These are phyloP conservation scores for Neurospora sp. DNA, from an alignment of 495 filamentous ascomycete genomes.

Conservation along the genomic window DNA sequence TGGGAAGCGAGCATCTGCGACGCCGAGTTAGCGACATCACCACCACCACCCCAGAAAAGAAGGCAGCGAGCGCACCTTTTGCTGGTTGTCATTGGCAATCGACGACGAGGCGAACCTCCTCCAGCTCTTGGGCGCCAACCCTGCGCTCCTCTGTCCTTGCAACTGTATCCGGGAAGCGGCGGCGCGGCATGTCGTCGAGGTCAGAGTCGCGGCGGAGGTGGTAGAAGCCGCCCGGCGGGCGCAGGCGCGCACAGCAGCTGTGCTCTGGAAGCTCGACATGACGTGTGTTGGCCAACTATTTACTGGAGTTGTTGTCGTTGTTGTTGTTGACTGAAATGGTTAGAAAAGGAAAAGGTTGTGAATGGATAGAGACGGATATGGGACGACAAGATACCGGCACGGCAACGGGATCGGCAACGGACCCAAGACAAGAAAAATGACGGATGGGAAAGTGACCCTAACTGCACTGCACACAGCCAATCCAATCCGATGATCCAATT, in stretches of 20 bases:
- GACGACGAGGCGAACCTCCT: slow-evolving; percentile 36
- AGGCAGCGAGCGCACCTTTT: slow-evolving; percentile 38
- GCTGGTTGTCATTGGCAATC: slow-evolving; percentile 50
- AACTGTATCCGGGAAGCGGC: slow-evolving; percentile 1
- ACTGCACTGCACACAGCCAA: background rate
- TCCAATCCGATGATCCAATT: background rate
- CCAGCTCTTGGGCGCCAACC: background rate
- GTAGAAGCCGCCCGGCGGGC: slow-evolving; percentile 7
- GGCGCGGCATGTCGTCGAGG: slow-evolving; percentile 1
- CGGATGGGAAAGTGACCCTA: background rate
- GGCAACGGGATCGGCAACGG: background rate
- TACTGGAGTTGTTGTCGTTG: background rate
- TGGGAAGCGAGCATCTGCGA: slow-evolving; percentile 65
- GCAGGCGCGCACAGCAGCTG: slow-evolving; percentile 11
- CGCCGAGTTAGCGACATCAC: slow-evolving; percentile 5
- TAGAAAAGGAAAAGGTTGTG: background rate
- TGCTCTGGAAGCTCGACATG: slow-evolving; percentile 17
- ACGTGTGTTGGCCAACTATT: background rate
- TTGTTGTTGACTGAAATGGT: background rate
- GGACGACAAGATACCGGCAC: background rate
- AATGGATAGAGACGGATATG: background rate
- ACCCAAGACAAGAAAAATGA: background rate
- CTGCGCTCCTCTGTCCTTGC: slow-evolving; percentile 1
- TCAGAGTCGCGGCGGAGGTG: slow-evolving; percentile 2
- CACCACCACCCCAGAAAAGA: background rate